Evolutionary conservation across 129 eudicot species (phyloP).

Genomic region (Saussurea involucrata): DNA sequence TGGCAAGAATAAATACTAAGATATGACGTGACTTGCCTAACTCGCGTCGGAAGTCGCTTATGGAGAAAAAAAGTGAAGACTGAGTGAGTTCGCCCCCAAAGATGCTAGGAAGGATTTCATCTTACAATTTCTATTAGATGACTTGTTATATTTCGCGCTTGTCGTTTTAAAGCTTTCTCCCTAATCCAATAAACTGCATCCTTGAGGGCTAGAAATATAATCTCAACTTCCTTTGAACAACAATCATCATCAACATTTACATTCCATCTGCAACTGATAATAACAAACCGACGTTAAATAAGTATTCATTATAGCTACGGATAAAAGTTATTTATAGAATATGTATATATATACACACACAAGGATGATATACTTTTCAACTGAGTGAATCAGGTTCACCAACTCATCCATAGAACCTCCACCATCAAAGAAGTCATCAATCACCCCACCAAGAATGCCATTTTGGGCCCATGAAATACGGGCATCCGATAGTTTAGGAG

Average conservation of each 20-base stretch:
- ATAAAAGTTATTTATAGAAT: not conserved
- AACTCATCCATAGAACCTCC: conserved; percentile 14
- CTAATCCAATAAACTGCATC: conserved; percentile 37
- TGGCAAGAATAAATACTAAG: not conserved
- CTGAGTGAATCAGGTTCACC: not conserved
- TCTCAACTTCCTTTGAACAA: conserved; percentile 53
- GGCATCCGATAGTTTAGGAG: conserved; percentile 68
- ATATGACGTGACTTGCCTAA: not conserved
- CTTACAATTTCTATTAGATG: conserved; percentile 55
- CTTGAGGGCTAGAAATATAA: conserved; percentile 55
- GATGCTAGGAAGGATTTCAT: not conserved
- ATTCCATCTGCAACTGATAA: conserved; percentile 58
- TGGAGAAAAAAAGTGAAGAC: not conserved
- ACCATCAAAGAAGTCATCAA: conserved; percentile 76
- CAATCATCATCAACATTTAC: conserved; percentile 36
- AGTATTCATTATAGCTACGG: too few species aligned
- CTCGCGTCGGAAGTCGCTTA: not conserved
- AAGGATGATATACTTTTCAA: conserved; percentile 20
- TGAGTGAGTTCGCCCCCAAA: not conserved
- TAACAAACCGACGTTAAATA: not conserved
- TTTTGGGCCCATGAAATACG: conserved; percentile 77
- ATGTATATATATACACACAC: not conserved
- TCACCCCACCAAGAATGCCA: conserved; percentile 46
- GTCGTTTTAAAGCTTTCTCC: conserved; percentile 32
- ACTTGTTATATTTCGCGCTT: conserved; percentile 34